These are phyloP conservation scores for Suillus fuscotomentosus DNA, from an alignment of 768 basidiomycete genomes.

Conservation along the genomic window DNA sequence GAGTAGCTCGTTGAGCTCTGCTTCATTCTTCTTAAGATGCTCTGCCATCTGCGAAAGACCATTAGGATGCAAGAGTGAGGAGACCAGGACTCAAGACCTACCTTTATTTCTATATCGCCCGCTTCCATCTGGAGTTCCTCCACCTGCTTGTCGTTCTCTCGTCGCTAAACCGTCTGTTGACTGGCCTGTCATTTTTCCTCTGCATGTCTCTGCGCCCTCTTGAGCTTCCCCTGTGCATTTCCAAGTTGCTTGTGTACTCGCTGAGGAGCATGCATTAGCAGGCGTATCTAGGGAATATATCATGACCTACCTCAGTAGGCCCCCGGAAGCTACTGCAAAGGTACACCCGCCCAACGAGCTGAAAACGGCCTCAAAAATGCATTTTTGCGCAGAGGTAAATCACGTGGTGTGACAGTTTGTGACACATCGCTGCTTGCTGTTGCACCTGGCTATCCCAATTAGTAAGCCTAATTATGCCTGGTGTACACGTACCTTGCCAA, in stretches of 20 bases:
- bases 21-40: conserved; percentile 67
- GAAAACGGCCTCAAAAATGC: too few relatives aligned
- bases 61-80: conserved; percentile 1
- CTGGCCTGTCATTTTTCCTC: conserved; percentile 74
- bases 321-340: too few relatives aligned
- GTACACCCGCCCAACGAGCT: too few relatives aligned
- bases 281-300: background rate
- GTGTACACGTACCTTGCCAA: too few relatives aligned
- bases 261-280: conserved; percentile 36
- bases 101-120: too few relatives aligned
- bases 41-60: conserved; percentile 60
- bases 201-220: conserved; percentile 73
- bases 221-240: conserved; percentile 82
- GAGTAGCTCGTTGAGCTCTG: conserved; percentile 75
- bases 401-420: too few relatives aligned
- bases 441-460: too few relatives aligned
- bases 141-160: conserved; percentile 76
- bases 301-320: conserved; percentile 59
- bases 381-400: too few relatives aligned
- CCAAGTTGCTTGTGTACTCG: conserved; percentile 74
- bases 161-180: conserved; percentile 69
- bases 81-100: background rate
- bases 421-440: too few relatives aligned
- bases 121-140: conserved; percentile 75
- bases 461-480: too few relatives aligned